phyloP scores from a whole-genome alignment of 306 rosid genomes.

The Dalbergia oliveri region DNA sequence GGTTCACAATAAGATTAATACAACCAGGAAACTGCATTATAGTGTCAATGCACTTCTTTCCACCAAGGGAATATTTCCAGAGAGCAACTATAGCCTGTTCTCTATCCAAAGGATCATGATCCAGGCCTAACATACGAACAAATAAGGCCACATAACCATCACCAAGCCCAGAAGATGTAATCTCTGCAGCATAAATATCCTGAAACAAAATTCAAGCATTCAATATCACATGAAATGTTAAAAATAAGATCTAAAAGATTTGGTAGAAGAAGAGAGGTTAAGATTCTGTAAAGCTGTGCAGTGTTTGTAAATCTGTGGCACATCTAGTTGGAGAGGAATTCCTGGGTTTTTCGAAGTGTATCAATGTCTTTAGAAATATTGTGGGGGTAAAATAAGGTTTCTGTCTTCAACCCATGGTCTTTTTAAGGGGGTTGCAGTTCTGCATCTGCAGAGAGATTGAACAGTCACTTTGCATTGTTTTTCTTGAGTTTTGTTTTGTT shows the following conservation, averaged over 20 bases:
- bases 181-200: constrained; percentile 61
- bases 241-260: neutral
- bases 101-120: constrained; percentile 73
- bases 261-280: neutral
- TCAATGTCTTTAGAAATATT: neutral
- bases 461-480: neutral
- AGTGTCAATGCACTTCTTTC: constrained; percentile 77
- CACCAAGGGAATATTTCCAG: constrained; percentile 94
- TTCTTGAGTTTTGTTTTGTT: neutral
- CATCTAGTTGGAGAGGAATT: neutral
- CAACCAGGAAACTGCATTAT: constrained; percentile 91
- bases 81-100: constrained; percentile 82
- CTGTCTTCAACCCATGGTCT: neutral
- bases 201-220: constrained; percentile 47
- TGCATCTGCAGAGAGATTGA: neutral
- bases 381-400: neutral
- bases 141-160: constrained; percentile 79
- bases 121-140: constrained; percentile 90
- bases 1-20: constrained; percentile 73
- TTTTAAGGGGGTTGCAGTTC: neutral
- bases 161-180: constrained; percentile 56
- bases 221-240: constrained; percentile 12
- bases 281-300: neutral
- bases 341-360: neutral
- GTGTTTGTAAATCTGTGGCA: neutral